A percentile compares a stretch with the other conserved stretches of the same genome.
phyloP scores from a whole-genome alignment of 768 basidiomycete species.

The Psilocybe azurescens region DNA sequence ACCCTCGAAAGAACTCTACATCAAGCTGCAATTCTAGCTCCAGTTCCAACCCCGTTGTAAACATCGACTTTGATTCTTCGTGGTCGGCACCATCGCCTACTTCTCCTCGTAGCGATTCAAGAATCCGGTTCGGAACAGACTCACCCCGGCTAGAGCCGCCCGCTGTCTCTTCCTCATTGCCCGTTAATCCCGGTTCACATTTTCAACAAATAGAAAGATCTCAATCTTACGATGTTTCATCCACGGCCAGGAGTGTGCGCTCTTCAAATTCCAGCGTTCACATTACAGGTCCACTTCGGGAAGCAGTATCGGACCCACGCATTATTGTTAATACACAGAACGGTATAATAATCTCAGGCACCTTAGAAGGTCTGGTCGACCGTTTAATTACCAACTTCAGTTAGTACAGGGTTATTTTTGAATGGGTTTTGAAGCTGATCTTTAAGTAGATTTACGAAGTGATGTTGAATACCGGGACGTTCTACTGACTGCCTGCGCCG shows the following conservation, averaged over 20 bases:
- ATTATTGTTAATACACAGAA: constrained; percentile 30
- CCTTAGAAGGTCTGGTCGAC: constrained; percentile 47
- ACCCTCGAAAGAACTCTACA: constrained; percentile 6
- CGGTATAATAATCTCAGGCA: constrained; percentile 43
- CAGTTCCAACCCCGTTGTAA: constrained; percentile 5
- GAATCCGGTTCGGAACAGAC: neutral
- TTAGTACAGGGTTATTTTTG: constrained; percentile 21
- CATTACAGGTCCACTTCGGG: constrained; percentile 20
- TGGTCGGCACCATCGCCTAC: neutral
- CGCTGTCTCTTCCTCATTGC: constrained; percentile 16
- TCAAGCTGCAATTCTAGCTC: constrained; percentile 5
- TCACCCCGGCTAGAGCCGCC: constrained; percentile 17
- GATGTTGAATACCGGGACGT: constrained; percentile 44
- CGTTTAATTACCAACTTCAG: constrained; percentile 41
- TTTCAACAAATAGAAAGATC: constrained; percentile 7
- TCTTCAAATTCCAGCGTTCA: constrained; percentile 27
- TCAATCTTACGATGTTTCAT: constrained; percentile 10
- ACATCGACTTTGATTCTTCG: neutral
- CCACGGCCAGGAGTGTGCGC: constrained; percentile 22
- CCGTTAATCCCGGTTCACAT: constrained; percentile 8
- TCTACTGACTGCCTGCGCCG: constrained; percentile 45
- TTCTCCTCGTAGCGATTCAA: constrained; percentile 6
- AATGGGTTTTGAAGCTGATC: neutral
- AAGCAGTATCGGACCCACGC: constrained; percentile 30
- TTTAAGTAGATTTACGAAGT: constrained; percentile 31